Evolutionary conservation across 306 rosid species (phyloP), one percentile per base, ranked within the genome.

Genomic region (Nissolia schottii): DNA sequence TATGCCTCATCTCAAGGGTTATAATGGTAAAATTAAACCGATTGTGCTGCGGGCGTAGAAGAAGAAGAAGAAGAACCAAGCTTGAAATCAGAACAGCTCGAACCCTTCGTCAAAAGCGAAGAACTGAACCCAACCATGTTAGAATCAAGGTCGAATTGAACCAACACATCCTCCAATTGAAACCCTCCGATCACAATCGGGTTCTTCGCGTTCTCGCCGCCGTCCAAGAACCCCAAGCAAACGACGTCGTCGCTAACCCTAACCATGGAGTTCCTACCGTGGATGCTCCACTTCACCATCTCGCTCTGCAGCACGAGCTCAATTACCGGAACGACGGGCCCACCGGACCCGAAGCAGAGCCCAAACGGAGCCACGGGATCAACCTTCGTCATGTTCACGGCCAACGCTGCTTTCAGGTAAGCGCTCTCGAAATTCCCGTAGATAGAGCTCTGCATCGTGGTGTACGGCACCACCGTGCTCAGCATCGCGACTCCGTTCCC

Each of bases 301-400:
- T 87, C 96, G 41, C 98, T 90, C 79, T 93, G 97, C 53, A 93
- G 50, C 14, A 68, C 86, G 38, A 90, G 34, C 7, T 93, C 97
- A 37, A 93, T 82, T 12, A 45, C 69, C 0, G 96, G 96, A 23
- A 84, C 88, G 19, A 49, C 50, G 1, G 77, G 79, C 58, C 85
- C 86, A 14, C 10, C 8, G 3, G 89, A 78, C 24, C 61, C 37
- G 45, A 93, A 88, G 63, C 96, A 93, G 0, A 78, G 74, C 5
- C 78, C 90, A 72, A 93, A 93, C 0, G 90, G 96, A 0, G 75
- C 73, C 56, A 84, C 79, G 1, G 93, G 45, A 3, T 27, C 57
- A 20, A 84, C 97, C 40, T 81, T 77, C 0, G 58, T 76, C 50
- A 87, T 75, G 59, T 86, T 87, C 88, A 84, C 64, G 9, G 88